Evolutionary conservation across 495 filamentous ascomycete genomes (phyloP).

Genomic region (Talaromyces trachyspermus): DNA sequence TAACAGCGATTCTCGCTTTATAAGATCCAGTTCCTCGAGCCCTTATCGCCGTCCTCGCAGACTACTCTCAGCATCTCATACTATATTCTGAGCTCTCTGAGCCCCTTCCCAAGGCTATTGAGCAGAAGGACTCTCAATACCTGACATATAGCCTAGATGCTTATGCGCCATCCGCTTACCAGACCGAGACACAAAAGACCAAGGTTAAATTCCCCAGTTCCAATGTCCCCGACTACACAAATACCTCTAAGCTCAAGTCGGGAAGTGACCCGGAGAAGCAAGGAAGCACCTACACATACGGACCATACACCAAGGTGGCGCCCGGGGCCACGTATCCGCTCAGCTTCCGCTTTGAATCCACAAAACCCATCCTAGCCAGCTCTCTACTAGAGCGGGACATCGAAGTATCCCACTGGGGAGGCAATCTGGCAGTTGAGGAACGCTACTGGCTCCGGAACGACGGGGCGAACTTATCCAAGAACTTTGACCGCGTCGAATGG

Average conservation of each 20-base stretch:
- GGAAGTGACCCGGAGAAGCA: constrained; percentile 71
- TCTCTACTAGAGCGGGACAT: constrained; percentile 76
- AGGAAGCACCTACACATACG: constrained; percentile 82
- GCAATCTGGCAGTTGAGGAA: constrained; percentile 90
- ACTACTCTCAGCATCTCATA: constrained; percentile 83
- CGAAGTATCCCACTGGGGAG: constrained; percentile 96
- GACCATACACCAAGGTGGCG: constrained; percentile 67
- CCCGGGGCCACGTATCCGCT: constrained; percentile 66
- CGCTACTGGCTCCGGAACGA: constrained; percentile 83
- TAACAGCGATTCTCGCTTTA: constrained; percentile 73
- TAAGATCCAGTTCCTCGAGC: constrained; percentile 64
- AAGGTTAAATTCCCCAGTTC: constrained; percentile 80
- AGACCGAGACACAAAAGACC: constrained; percentile 87
- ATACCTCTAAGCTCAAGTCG: constrained; percentile 52
- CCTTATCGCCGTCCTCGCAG: constrained; percentile 66
- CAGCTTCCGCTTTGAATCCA: constrained; percentile 89
- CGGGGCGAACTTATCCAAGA: constrained; percentile 71
- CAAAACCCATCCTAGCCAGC: constrained; percentile 75
- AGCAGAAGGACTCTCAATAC: constrained; percentile 77
- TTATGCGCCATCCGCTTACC: constrained; percentile 73
- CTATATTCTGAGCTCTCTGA: constrained; percentile 64
- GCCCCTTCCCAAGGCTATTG: constrained; percentile 74
- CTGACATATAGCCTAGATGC: constrained; percentile 77
- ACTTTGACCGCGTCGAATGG: constrained; percentile 86
- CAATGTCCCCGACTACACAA: constrained; percentile 79